These are phyloP conservation scores for Mortierella claussenii DNA, from an alignment of 192 early-diverging fungal species.

Conservation along the genomic window DNA sequence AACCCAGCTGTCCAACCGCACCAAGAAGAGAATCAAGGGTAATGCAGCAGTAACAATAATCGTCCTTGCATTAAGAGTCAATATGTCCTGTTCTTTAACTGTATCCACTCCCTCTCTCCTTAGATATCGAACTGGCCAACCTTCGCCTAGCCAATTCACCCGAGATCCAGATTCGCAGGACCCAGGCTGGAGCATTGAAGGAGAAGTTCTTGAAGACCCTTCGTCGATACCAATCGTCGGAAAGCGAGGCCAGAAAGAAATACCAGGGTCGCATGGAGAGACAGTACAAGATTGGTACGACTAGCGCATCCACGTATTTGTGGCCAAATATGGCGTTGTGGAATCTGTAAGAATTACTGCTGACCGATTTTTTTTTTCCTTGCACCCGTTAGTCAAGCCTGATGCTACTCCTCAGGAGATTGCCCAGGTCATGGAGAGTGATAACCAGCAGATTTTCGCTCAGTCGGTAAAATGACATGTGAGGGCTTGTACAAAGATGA, in stretches of 20 bases:
- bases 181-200: constrained; percentile 63
- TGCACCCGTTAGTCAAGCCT: constrained; percentile 76
- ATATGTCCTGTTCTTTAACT: no score
- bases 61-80: no score
- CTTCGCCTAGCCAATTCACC: constrained; percentile 34
- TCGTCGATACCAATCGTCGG: constrained; percentile 83
- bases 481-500: background rate
- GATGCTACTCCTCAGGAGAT: constrained; percentile 83
- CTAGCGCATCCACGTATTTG: background rate
- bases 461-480: constrained; percentile 66
- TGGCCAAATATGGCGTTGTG: no score
- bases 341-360: no score
- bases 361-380: no score
- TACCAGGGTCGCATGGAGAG: constrained; percentile 86
- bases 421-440: constrained; percentile 78
- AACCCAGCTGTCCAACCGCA: constrained; percentile 43
- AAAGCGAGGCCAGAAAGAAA: constrained; percentile 85
- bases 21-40: constrained; percentile 64
- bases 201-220: constrained; percentile 74
- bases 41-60: no score
- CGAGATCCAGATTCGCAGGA: constrained; percentile 39
- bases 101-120: background rate
- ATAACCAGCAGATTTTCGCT: constrained; percentile 83
- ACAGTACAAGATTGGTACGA: constrained; percentile 84
- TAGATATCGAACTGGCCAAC: constrained; percentile 47